These are phyloP conservation scores for Penicillium sp. DNA, from an alignment of 2,329 filamentous ascomycete genomes.

Conservation along the genomic window DNA sequence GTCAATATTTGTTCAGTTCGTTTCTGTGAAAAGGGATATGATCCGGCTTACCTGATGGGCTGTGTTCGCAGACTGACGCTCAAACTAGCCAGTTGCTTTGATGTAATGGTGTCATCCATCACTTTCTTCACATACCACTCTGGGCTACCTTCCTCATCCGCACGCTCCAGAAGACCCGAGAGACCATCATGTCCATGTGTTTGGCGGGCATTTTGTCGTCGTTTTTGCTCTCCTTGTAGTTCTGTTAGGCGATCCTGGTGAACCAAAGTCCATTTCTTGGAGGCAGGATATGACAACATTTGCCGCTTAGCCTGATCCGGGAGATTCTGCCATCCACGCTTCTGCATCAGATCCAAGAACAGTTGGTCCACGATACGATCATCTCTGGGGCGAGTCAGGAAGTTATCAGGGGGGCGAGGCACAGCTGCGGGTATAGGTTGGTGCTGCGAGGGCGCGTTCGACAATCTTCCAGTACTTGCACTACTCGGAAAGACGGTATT, in stretches of 20 bases:
- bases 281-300: conserved; percentile 92
- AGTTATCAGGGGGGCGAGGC: conserved; percentile 37
- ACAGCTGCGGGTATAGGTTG: conserved; percentile 34
- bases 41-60: conserved; percentile 68
- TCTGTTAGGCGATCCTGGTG: conserved; percentile 94
- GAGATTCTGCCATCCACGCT: conserved; percentile 95
- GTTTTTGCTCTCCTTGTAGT: conserved; percentile 91
- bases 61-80: conserved; percentile 95
- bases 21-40: not conserved
- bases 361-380: conserved; percentile 86
- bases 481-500: conserved; percentile 30
- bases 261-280: conserved; percentile 97
- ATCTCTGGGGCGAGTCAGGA: conserved; percentile 49
- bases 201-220: conserved; percentile 72
- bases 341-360: conserved; percentile 93
- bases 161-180: conserved; percentile 72
- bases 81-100: conserved; percentile 88
- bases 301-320: conserved; percentile 92
- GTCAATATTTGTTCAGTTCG: conserved; percentile 12
- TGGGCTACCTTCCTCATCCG: conserved; percentile 92
- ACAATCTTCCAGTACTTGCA: conserved; percentile 33
- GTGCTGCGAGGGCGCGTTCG: conserved; percentile 31
- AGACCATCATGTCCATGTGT: conserved; percentile 68
- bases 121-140: conserved; percentile 98
- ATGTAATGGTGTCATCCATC: conserved; percentile 91